These are phyloP conservation scores for Mrakia hoshinonis DNA, from an alignment of 768 basidiomycete species.

Conservation along the genomic window DNA sequence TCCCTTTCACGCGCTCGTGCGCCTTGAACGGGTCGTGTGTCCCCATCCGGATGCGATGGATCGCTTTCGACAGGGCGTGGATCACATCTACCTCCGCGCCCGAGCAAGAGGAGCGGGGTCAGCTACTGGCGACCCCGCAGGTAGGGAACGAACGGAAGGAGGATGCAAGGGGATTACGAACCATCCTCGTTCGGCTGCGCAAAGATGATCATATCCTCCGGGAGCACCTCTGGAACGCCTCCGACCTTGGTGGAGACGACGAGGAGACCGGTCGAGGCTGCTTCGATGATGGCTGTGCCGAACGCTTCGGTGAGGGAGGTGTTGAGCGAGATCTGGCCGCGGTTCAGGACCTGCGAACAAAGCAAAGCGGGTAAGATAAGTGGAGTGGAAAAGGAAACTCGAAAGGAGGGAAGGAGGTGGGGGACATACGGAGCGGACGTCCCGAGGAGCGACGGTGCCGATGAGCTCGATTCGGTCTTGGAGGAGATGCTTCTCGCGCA, in stretches of 20 bases:
- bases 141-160: background rate
- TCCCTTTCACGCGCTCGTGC: conserved; percentile 64
- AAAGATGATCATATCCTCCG: conserved; percentile 89
- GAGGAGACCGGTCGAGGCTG: conserved; percentile 86
- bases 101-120: background rate
- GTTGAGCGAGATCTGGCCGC: conserved; percentile 86
- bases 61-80: conserved; percentile 70
- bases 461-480: conserved; percentile 88
- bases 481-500: conserved; percentile 79
- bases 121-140: too few relatives aligned
- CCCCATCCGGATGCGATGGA: conserved; percentile 57
- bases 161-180: conserved; percentile 41
- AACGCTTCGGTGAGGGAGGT: conserved; percentile 94
- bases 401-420: background rate
- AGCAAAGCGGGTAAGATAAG: background rate
- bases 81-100: conserved; percentile 57
- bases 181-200: conserved; percentile 90
- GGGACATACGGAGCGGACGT: conserved; percentile 65
- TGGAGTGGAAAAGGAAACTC: background rate
- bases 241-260: conserved; percentile 91
- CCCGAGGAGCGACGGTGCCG: conserved; percentile 66
- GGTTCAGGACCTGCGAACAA: conserved; percentile 60
- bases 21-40: conserved; percentile 66
- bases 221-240: conserved; percentile 89
- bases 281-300: conserved; percentile 94